Evolutionary conservation across 2,329 filamentous ascomycete species (phyloP).

Genomic region (Aplosporella prunicola): DNA sequence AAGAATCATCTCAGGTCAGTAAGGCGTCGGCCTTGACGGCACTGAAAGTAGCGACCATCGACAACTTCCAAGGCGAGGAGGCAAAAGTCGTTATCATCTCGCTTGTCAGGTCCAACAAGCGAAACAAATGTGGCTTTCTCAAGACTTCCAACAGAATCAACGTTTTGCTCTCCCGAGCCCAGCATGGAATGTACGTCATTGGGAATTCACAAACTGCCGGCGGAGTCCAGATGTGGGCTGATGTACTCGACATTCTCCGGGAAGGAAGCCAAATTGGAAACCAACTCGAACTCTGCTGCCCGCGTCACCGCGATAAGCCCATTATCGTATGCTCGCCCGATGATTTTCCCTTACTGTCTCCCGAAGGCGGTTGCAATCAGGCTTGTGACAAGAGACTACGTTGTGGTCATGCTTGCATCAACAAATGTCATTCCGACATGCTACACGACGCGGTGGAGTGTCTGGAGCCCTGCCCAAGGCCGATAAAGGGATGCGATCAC

Average conservation of each 20-base stretch:
- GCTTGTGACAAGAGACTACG: constrained; percentile 17
- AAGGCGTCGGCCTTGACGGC: constrained; percentile 1
- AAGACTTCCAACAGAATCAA: constrained; percentile 59
- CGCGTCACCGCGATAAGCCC: constrained; percentile 19
- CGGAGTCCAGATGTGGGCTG: constrained; percentile 53
- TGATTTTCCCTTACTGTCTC: constrained; percentile 20
- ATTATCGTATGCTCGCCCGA: constrained; percentile 20
- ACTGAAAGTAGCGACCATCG: constrained; percentile 49
- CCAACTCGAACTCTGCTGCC: constrained; percentile 19
- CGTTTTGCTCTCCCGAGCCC: constrained; percentile 56
- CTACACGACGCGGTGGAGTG: constrained; percentile 23
- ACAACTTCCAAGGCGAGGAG: constrained; percentile 74
- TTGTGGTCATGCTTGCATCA: constrained; percentile 23
- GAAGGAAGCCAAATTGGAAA: constrained; percentile 14
- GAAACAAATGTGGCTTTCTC: constrained; percentile 54
- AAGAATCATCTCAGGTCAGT: constrained; percentile 16
- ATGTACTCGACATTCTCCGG: constrained; percentile 47
- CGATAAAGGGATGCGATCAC: constrained; percentile 19
- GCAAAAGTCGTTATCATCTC: constrained; percentile 61
- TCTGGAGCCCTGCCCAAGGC: constrained; percentile 19
- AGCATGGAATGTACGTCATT: constrained; percentile 63
- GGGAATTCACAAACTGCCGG: constrained; percentile 53
- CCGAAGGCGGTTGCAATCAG: constrained; percentile 24
- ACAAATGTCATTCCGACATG: constrained; percentile 22
- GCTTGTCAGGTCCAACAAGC: constrained; percentile 58